A percentile compares a stretch with the other conserved stretches of the same genome.
Evolutionary conservation across 2,329 filamentous ascomycete species (phyloP).

Genomic region (Pseudohalonectria lignicola): DNA sequence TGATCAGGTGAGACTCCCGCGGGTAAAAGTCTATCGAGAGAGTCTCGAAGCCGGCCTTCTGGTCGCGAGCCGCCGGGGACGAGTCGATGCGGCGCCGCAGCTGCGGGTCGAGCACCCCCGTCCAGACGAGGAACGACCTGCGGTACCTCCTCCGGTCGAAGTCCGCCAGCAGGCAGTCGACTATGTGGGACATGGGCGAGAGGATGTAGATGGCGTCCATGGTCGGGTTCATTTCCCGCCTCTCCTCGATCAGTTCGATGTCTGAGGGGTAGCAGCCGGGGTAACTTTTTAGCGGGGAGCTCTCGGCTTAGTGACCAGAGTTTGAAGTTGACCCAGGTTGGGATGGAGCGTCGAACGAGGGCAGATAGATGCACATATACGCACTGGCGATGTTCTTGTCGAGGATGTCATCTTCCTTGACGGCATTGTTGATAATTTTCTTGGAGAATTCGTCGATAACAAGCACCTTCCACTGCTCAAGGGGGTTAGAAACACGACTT

Average conservation of each 20-base stretch:
- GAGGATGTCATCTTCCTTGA: slow-evolving; percentile 93
- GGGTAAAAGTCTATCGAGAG: slow-evolving; percentile 84
- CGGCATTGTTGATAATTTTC: slow-evolving; percentile 80
- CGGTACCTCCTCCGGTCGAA: slow-evolving; percentile 77
- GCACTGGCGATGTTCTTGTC: slow-evolving; percentile 92
- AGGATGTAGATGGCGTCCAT: slow-evolving; percentile 95
- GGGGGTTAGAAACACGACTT: slow-evolving; percentile 2
- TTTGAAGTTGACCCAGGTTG: too few species aligned
- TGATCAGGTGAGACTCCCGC: slow-evolving; percentile 81
- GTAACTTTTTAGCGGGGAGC: too few species aligned
- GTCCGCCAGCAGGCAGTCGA: slow-evolving; percentile 90
- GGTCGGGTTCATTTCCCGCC: slow-evolving; percentile 68
- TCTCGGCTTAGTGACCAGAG: too few species aligned
- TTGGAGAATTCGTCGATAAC: slow-evolving; percentile 77
- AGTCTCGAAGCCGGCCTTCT: slow-evolving; percentile 71
- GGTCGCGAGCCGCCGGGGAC: slow-evolving; percentile 55
- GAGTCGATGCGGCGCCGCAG: slow-evolving; percentile 66
- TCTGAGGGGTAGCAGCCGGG: too few species aligned
- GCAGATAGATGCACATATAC: too few species aligned
- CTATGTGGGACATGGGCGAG: slow-evolving; percentile 73
- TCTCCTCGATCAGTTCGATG: slow-evolving; percentile 88
- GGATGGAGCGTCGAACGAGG: too few species aligned
- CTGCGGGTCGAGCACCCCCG: slow-evolving; percentile 56
- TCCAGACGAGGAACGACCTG: slow-evolving; percentile 77
- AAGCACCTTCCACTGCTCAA: slow-evolving; percentile 82